A percentile compares a stretch with the other conserved stretches of the same genome.
phyloP scores from a whole-genome alignment of 1,284 basidiomycete species.

The Cystobasidium slooffiae region DNA sequence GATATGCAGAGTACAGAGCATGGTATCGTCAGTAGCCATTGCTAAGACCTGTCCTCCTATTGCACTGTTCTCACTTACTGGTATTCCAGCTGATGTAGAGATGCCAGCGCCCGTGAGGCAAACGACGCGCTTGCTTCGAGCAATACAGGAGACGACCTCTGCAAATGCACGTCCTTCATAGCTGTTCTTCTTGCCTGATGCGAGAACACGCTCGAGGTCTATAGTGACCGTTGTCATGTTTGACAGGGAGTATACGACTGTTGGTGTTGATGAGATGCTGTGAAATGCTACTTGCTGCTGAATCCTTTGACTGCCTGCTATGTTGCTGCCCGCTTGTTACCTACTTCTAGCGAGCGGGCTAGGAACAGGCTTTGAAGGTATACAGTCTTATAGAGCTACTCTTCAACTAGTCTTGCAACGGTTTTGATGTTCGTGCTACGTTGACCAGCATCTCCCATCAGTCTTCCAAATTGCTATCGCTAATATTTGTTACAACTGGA shows the following conservation, averaged over 20 bases:
- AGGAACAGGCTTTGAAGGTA: too few species aligned
- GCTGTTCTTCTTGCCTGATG: constrained; percentile 18
- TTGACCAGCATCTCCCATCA: too few species aligned
- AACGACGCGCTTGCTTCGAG: constrained; percentile 31
- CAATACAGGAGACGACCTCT: constrained; percentile 20
- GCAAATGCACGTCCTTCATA: constrained; percentile 23
- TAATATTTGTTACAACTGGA: neutral
- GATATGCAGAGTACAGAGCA: too few species aligned
- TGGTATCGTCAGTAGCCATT: neutral
- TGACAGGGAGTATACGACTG: neutral
- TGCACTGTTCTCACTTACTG: constrained; percentile 61
- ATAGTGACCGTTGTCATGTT: constrained; percentile 9
- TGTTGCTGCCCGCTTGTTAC: too few species aligned
- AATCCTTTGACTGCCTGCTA: too few species aligned
- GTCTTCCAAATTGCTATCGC: constrained; percentile 6
- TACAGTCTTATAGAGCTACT: too few species aligned
- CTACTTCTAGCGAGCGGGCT: too few species aligned
- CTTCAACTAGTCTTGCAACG: too few species aligned
- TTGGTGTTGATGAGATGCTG: neutral
- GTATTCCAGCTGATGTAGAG: constrained; percentile 55
- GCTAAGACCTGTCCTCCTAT: neutral
- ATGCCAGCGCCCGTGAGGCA: constrained; percentile 45
- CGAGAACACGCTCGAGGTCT: constrained; percentile 29
- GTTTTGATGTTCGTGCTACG: too few species aligned
- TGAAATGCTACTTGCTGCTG: neutral